Conservation (phyloP, 192 early-diverging fungal species). For the Backusella westeae region DNA sequence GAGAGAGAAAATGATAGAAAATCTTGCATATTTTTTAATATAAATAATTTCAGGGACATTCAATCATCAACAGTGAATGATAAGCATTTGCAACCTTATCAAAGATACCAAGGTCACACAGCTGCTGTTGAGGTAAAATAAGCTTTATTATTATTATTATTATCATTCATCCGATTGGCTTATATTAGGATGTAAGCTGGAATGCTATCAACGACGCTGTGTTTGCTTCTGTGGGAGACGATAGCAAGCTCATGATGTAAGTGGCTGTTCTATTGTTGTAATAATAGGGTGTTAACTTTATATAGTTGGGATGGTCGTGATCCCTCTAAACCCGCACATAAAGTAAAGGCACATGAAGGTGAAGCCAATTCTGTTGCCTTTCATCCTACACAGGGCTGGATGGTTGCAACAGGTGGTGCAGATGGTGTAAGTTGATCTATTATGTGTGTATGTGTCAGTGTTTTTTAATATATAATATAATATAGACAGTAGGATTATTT, state of each 20-base stretch:
- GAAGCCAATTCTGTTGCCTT: constrained; percentile 97
- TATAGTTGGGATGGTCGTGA: constrained; percentile 91
- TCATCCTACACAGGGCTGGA: constrained; percentile 84
- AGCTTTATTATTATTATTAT: background rate
- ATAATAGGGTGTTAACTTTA: background rate
- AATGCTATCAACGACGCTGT: constrained; percentile 75
- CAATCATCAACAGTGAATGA: constrained; percentile 68
- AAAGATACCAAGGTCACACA: constrained; percentile 82
- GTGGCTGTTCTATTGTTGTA: background rate
- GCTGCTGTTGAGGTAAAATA: constrained; percentile 81
- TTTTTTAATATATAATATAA: background rate
- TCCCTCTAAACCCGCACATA: constrained; percentile 61
- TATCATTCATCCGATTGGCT: background rate
- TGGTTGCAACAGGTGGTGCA: constrained; percentile 91
- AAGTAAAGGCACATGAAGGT: constrained; percentile 86
- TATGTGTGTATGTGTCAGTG: background rate
- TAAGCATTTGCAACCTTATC: constrained; percentile 68
- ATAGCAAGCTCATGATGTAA: constrained; percentile 87
- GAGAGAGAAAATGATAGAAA: background rate
- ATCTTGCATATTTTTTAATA: background rate
- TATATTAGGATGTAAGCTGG: constrained; percentile 88
- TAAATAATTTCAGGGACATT: constrained; percentile 66
- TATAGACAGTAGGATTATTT: constrained; percentile 87
- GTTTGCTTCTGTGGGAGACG: constrained; percentile 97
- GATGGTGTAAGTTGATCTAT: constrained; percentile 64